Base-by-base conservation (phyloP, 352 stramenopile genomes). In the Phytophthora niederhauseri region DNA sequence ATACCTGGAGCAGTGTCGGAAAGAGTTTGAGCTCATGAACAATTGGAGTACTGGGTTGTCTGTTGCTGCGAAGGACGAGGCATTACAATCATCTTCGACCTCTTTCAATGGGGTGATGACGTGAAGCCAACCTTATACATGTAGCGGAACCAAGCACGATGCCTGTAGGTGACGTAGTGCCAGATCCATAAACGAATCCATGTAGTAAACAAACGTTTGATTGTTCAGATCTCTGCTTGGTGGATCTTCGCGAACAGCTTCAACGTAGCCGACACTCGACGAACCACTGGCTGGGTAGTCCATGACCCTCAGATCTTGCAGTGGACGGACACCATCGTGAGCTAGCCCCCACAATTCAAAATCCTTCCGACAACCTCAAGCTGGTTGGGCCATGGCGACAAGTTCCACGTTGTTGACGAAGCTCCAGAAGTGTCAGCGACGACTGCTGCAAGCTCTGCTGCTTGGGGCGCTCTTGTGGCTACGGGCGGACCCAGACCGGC, bases 341-440 rank as follows among this genome's bases (percentile, higher is more conserved):
- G 17, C 41, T 19, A 49, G 17, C 14, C 30, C 30, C 20, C 17
- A 64, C 14, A 53, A 45, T 57, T 9, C 28, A 68, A 68, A 56
- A 50, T 12, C 1, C 17, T 34, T 12, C 14, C 20, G 12, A 49
- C 34, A 49, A 30, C 24, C 26, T 24, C 24, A 53, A 65, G 58
- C 12, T 30, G 19, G 6, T 15, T 26, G 1, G 30, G 4, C 14
- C 3, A 61, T 52, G 55, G n/a, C 30, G 17, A 30, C 15, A 11
- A 49, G 41, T 20, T 45, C 57, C 6, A 45, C 20, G 1, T 50
- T 34, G 15, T n/a, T 41, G 11, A 38, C 51, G 26, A 41, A 60
- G 8, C 24, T 68, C 9, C 61, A 56, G 19, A 68, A 41, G n/a
- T 55, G 4, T 17, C 51, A 68, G 51, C 31, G 24, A 1, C 30